Conservation (phyloP, 2,329 filamentous ascomycete genomes). For the Penicillium olsonii region DNA sequence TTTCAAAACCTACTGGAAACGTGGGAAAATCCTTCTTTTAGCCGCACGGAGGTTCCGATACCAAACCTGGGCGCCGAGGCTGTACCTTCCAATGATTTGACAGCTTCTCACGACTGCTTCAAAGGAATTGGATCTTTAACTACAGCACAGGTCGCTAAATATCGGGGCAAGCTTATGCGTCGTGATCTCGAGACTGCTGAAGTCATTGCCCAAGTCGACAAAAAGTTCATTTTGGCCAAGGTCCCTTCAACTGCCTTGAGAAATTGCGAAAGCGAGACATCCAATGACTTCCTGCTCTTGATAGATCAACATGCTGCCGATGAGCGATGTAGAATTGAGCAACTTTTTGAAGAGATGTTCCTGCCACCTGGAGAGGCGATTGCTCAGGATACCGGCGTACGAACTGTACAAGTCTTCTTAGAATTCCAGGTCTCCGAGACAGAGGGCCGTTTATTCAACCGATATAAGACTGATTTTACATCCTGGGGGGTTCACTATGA, state of each 20-base stretch:
- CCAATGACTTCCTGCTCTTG: constrained; percentile 60
- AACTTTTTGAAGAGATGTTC: constrained; percentile 62
- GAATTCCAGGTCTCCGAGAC: constrained; percentile 63
- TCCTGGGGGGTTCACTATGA: constrained; percentile 74
- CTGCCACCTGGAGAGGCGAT: constrained; percentile 9
- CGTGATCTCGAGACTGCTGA: constrained; percentile 59
- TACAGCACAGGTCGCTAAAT: constrained; percentile 28
- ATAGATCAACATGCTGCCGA: constrained; percentile 96
- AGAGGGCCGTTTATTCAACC: constrained; percentile 63
- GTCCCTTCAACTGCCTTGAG: constrained; percentile 39
- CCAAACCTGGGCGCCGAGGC: constrained; percentile 33
- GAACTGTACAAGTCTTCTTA: constrained; percentile 49
- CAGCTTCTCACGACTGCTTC: constrained; percentile 21
- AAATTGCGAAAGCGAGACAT: neutral
- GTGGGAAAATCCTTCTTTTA: constrained; percentile 79
- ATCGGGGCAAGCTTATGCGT: constrained; percentile 59
- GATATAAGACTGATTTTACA: constrained; percentile 59
- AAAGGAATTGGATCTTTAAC: constrained; percentile 25
- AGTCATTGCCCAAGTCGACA: constrained; percentile 80
- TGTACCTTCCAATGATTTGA: constrained; percentile 18
- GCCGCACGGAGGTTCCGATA: constrained; percentile 49
- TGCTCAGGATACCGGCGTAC: constrained; percentile 7
- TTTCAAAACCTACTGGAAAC: constrained; percentile 59
- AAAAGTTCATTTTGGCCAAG: constrained; percentile 80
- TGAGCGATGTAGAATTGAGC: constrained; percentile 79